Evolutionary conservation across 208 protist genomes (phyloP).

Genomic region (Acanthamoeba lenticulata): DNA sequence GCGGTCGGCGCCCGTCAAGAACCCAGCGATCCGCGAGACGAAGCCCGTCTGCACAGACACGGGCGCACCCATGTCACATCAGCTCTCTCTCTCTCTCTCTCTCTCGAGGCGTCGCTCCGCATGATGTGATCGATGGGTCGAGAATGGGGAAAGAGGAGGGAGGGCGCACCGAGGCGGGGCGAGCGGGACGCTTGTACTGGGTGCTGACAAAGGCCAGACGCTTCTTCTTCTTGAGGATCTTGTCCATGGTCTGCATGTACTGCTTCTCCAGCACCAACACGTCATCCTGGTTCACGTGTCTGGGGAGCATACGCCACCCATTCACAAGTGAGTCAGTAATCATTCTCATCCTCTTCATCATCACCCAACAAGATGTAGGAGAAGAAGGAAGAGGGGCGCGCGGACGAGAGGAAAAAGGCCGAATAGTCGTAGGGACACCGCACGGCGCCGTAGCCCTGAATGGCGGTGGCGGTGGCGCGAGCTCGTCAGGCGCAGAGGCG

Average conservation of each 20-base stretch:
- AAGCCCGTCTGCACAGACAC: not conserved
- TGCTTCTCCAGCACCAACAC: constrained; percentile 64
- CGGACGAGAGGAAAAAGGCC: constrained; percentile 38
- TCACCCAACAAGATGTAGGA: no score
- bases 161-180: not conserved
- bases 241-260: constrained; percentile 64
- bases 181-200: not conserved
- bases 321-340: not conserved
- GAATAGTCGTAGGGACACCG: constrained; percentile 62
- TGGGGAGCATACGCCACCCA: not conserved
- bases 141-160: no score
- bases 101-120: no score
- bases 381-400: not conserved
- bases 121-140: no score
- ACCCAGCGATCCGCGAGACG: not conserved
- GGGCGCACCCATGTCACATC: no score
- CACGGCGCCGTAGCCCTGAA: constrained; percentile 31
- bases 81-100: no score
- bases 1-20: not conserved
- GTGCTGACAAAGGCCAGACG: not conserved
- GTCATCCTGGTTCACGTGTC: constrained; percentile 62
- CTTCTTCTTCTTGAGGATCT: constrained; percentile 71
- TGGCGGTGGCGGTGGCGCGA: not conserved
- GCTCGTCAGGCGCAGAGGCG: not conserved
- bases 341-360: not conserved